phyloP scores from a whole-genome alignment of 2,329 filamentous ascomycete species.

The Colletotrichum chlorophyti region DNA sequence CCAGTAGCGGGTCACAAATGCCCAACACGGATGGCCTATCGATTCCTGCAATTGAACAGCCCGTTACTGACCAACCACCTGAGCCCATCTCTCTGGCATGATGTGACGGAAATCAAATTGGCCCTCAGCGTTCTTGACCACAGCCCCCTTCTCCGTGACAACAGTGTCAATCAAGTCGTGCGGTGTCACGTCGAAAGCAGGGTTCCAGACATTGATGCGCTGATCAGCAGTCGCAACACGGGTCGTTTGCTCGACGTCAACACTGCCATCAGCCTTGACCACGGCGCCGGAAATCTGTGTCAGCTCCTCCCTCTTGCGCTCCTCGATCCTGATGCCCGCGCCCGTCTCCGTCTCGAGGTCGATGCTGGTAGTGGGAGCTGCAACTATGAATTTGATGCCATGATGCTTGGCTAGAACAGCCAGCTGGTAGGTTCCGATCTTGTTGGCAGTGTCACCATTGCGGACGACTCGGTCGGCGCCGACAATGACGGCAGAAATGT shows the following conservation, averaged over 20 bases:
- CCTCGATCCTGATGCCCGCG: constrained; percentile 85
- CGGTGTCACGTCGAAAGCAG: constrained; percentile 94
- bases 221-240: constrained; percentile 81
- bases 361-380: constrained; percentile 92
- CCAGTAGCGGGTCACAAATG: neutral
- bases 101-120: constrained; percentile 69
- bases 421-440: constrained; percentile 93
- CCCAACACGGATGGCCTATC: neutral
- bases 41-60: neutral
- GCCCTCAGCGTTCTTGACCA: constrained; percentile 77
- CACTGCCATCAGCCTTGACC: constrained; percentile 65
- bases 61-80: constrained; percentile 31
- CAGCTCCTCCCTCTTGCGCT: constrained; percentile 81
- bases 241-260: constrained; percentile 69
- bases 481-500: constrained; percentile 87
- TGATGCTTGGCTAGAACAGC: constrained; percentile 91
- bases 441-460: constrained; percentile 98
- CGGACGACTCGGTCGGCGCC: constrained; percentile 94
- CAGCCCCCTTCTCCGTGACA: constrained; percentile 88
- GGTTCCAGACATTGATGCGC: constrained; percentile 91
- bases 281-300: constrained; percentile 83
- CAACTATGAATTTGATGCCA: constrained; percentile 92
- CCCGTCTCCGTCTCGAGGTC: constrained; percentile 83
- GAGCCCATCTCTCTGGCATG: constrained; percentile 62
- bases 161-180: constrained; percentile 89